phyloP scores from a whole-genome alignment of 495 filamentous ascomycete genomes.

The Aspergillus cristatus region DNA sequence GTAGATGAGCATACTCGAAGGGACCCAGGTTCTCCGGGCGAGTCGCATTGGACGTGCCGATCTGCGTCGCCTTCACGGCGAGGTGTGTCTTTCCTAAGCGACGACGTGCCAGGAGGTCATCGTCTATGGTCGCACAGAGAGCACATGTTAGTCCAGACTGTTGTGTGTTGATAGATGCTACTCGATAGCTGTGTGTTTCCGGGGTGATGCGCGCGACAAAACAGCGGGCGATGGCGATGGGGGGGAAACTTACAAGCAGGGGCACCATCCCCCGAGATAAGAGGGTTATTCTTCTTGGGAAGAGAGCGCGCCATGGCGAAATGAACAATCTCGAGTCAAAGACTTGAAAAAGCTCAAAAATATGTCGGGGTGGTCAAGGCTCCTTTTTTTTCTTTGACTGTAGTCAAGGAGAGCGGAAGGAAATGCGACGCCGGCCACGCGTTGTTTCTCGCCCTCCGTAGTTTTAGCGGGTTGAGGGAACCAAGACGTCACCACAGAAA shows the following conservation, averaged over 20 bases:
- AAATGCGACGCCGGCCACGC: constrained; percentile 36
- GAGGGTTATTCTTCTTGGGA: constrained; percentile 64
- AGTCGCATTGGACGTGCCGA: constrained; percentile 55
- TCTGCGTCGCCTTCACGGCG: constrained; percentile 61
- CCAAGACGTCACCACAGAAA: constrained; percentile 14
- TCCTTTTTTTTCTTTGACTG: too few species aligned
- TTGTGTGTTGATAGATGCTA: too few species aligned
- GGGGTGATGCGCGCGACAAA: constrained; percentile 15
- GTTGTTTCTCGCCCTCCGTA: constrained; percentile 9
- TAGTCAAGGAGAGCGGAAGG: constrained; percentile 4
- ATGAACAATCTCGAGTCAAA: constrained; percentile 8
- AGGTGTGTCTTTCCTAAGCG: constrained; percentile 88
- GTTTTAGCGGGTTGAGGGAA: too few species aligned
- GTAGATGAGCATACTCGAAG: constrained; percentile 94
- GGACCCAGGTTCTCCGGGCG: constrained; percentile 63
- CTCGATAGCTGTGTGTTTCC: too few species aligned
- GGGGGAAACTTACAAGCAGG: constrained; percentile 44
- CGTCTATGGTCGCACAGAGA: constrained; percentile 47
- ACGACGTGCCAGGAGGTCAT: constrained; percentile 73
- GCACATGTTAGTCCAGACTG: too few species aligned
- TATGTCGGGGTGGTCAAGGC: constrained; percentile 3
- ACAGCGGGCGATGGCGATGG: too few species aligned
- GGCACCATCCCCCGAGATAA: constrained; percentile 64
- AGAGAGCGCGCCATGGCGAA: constrained; percentile 61
- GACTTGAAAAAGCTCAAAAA: constrained; percentile 1